phyloP scores from a whole-genome alignment of 306 rosid genomes.

The Betula pendula region DNA sequence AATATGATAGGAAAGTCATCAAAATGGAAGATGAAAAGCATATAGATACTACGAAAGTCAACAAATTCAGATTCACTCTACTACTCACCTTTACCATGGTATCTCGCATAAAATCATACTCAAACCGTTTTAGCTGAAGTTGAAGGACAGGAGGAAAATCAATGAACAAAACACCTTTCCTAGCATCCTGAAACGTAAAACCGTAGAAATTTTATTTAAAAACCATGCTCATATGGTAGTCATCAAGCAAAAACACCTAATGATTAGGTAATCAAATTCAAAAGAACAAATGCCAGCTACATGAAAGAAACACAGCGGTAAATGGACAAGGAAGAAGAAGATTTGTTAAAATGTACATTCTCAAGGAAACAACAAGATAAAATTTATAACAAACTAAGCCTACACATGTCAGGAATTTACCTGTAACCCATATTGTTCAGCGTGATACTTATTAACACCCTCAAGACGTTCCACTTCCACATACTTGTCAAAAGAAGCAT shows the following conservation, averaged over 20 bases:
- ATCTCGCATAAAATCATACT: constrained; percentile 82
- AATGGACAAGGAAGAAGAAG: not conserved
- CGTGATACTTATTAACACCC: constrained; percentile 95
- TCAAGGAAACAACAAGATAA: not conserved
- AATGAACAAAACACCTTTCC: constrained; percentile 86
- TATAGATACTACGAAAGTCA: not conserved
- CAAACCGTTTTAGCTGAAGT: constrained; percentile 91
- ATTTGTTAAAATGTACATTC: not conserved
- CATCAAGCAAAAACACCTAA: not conserved
- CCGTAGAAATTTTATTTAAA: not conserved
- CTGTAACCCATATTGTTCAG: constrained; percentile 85
- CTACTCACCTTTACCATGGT: constrained; percentile 90
- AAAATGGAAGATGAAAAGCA: not conserved
- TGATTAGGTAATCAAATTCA: not conserved
- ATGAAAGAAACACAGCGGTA: not conserved
- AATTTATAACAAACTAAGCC: not conserved
- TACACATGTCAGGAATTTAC: constrained; percentile 27
- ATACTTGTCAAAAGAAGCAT: constrained; percentile 90
- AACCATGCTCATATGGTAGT: not conserved
- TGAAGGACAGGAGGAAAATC: constrained; percentile 99
- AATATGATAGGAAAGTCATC: not conserved
- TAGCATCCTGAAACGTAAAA: constrained; percentile 70
- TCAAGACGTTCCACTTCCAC: constrained; percentile 93
- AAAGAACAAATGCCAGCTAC: not conserved
- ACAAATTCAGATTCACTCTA: constrained; percentile 4